Evolutionary conservation across 2,329 filamentous ascomycete species (phyloP).

Genomic region (Paraphoma chrysanthemicola): DNA sequence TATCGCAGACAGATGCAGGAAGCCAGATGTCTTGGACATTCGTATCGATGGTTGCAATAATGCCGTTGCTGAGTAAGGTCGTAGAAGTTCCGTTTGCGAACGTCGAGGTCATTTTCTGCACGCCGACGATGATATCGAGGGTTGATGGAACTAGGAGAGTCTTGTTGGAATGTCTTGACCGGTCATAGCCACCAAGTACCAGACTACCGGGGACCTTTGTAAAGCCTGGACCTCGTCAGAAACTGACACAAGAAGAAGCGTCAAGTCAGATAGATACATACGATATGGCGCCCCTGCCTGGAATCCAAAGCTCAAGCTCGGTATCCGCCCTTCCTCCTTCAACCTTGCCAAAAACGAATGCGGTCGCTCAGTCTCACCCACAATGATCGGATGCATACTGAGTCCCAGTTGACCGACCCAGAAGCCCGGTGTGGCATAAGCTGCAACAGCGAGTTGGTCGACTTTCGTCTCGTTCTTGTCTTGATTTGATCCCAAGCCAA

Average conservation of each 20-base stretch:
- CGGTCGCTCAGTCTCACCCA: slow-evolving; percentile 59
- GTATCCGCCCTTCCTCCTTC: slow-evolving; percentile 62
- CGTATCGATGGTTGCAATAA: neutral
- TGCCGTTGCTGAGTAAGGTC: neutral
- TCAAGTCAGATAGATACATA: neutral
- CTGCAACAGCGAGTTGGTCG: slow-evolving; percentile 30
- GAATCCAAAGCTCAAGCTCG: slow-evolving; percentile 75
- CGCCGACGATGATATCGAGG: slow-evolving; percentile 1
- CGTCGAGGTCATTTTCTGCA: neutral
- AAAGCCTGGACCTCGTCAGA: neutral
- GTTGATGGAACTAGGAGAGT: neutral
- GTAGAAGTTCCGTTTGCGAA: neutral
- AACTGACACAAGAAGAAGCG: neutral
- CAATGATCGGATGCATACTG: slow-evolving; percentile 54
- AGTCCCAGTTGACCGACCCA: slow-evolving; percentile 53
- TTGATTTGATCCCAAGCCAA: slow-evolving; percentile 48
- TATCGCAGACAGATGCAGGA: slow-evolving; percentile 1
- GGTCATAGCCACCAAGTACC: slow-evolving; percentile 27
- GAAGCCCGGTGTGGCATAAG: slow-evolving; percentile 42
- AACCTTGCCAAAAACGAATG: slow-evolving; percentile 59
- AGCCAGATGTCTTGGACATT: neutral
- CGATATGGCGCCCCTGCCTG: slow-evolving; percentile 74
- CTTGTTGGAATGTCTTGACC: neutral
- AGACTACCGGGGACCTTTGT: slow-evolving; percentile 9
- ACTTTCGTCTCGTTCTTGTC: slow-evolving; percentile 20